Evolutionary conservation across 257 asterid species (phyloP).

Genomic region (Hygrophila difformis): DNA sequence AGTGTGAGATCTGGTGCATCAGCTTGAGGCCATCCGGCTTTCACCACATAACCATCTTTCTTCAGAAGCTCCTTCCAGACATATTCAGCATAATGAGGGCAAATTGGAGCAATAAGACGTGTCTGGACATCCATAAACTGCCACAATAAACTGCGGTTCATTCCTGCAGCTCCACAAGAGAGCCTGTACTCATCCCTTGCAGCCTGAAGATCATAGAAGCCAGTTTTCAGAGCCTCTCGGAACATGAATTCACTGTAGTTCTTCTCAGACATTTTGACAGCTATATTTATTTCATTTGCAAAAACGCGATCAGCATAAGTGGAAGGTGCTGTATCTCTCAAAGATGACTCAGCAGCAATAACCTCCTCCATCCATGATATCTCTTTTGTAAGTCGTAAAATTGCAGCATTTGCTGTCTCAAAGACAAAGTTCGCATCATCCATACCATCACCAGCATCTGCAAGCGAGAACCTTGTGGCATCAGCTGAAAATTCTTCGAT

Average conservation of each 20-base stretch:
- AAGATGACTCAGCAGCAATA: conserved; percentile 49
- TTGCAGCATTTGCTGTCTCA: conserved; percentile 91
- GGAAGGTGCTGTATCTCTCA: conserved; percentile 40
- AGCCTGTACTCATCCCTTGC: conserved; percentile 86
- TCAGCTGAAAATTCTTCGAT: conserved; percentile 95
- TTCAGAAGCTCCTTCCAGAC: conserved; percentile 72
- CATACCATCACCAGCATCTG: conserved; percentile 99
- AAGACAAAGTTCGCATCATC: conserved; percentile 92
- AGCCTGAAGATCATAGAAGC: conserved; percentile 85
- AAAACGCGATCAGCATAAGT: conserved; percentile 74
- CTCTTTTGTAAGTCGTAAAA: conserved; percentile 84
- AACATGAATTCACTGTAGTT: conserved; percentile 68
- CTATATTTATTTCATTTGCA: conserved; percentile 74
- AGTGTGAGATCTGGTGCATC: conserved; percentile 66
- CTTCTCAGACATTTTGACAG: conserved; percentile 62
- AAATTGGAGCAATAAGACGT: conserved; percentile 62
- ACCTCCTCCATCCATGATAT: conserved; percentile 85
- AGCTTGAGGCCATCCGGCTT: conserved; percentile 78
- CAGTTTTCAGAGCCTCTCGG: conserved; percentile 76
- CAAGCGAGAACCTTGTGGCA: conserved; percentile 88
- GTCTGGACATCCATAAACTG: conserved; percentile 82
- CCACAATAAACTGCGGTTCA: conserved; percentile 56
- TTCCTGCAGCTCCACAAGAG: conserved; percentile 72
- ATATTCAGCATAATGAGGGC: conserved; percentile 78
- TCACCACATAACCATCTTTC: conserved; percentile 60